Evolutionary conservation across 495 filamentous ascomycete species (phyloP).

Genomic region (Neurospora cerealis): DNA sequence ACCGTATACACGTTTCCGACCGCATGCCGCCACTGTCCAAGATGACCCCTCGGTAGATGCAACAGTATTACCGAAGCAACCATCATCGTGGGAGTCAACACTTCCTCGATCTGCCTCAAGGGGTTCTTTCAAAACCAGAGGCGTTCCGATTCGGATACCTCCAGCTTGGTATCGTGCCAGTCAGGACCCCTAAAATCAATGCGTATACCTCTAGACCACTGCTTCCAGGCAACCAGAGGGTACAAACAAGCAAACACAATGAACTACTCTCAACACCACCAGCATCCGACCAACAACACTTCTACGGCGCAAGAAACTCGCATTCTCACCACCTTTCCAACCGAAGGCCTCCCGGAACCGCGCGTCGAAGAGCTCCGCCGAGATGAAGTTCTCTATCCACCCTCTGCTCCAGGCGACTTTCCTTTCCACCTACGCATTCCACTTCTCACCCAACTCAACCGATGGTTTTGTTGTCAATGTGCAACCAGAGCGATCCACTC

Average conservation of each 20-base stretch:
- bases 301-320: constrained; percentile 4
- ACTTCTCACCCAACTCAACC: constrained; percentile 9
- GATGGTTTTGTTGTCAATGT: constrained; percentile 22
- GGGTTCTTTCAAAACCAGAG: neutral
- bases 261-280: neutral
- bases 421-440: neutral
- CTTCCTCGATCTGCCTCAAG: neutral
- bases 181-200: neutral
- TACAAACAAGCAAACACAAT: neutral
- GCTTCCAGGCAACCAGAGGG: neutral
- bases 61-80: neutral
- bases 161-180: neutral
- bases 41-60: neutral
- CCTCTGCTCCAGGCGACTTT: neutral
- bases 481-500: neutral
- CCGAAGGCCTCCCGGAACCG: constrained; percentile 13
- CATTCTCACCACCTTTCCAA: constrained; percentile 17
- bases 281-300: neutral
- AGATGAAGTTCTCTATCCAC: neutral
- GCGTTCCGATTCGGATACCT: neutral
- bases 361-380: neutral
- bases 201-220: neutral
- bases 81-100: neutral
- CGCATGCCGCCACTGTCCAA: neutral
- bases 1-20: neutral